Conservation (phyloP, 345 rosid species). For the Nasturtium officinale region DNA sequence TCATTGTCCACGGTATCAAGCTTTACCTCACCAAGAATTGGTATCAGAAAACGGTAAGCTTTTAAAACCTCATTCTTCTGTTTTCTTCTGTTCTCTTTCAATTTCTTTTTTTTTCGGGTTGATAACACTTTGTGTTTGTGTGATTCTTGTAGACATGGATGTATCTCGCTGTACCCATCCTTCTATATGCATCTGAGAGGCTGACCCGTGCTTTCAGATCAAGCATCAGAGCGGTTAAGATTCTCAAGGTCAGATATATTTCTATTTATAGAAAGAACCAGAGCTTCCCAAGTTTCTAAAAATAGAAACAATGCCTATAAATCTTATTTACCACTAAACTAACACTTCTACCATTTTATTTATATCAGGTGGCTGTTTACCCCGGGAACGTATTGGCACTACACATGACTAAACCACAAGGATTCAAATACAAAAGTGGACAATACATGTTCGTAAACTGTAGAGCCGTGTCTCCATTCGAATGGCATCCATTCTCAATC, state of each 20-base stretch:
- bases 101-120: not conserved
- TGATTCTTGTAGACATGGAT: conserved; percentile 76
- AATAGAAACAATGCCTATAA: not conserved
- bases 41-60: conserved; percentile 78
- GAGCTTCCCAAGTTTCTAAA: not conserved
- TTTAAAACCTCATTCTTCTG: not conserved
- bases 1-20: conserved; percentile 72
- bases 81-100: not conserved
- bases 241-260: conserved; percentile 54
- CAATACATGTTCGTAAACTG: conserved; percentile 94
- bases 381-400: conserved; percentile 83
- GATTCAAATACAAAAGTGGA: conserved; percentile 87
- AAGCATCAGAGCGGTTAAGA: conserved; percentile 77
- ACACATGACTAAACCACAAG: conserved; percentile 86
- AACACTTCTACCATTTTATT: too few species aligned
- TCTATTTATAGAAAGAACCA: not conserved
- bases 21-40: conserved; percentile 73
- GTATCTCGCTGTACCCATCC: conserved; percentile 75
- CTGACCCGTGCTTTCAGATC: conserved; percentile 75
- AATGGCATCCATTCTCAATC: conserved; percentile 98
- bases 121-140: not conserved
- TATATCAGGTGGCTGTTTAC: conserved; percentile 68
- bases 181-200: conserved; percentile 70
- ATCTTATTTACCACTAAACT: not conserved
- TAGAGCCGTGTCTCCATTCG: conserved; percentile 78